Base-by-base conservation (phyloP, 2,329 filamentous ascomycete species). In the Pseudocercospora macadamiae region DNA sequence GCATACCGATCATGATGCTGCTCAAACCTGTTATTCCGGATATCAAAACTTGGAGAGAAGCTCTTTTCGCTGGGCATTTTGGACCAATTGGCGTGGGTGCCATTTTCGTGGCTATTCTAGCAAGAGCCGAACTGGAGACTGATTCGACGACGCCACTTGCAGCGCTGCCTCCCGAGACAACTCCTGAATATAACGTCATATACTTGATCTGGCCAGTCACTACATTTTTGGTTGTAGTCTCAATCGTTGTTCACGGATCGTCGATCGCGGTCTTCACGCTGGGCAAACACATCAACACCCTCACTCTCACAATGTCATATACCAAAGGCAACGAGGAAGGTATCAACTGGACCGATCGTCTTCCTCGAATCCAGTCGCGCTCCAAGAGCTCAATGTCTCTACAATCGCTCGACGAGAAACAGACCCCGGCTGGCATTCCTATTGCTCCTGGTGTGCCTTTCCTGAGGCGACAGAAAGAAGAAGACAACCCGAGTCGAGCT, bases 191-290 rank as follows among this genome's bases (percentile, higher is more conserved):
- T 64, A 83, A 86, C 28, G 81, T 97, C 28, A 87, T 97, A 52
- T 84, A 90, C 55, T 78, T 96, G 25, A 96, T 99, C 48, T 99
- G 95, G 95, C 95, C 95, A 0, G 93, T 99, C 59, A 91, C 90
- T 0, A 91, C 91, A 0, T 99, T 99, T 75, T 80, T 99, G 70
- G 93, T 99, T 61, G 90, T 99, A 54, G 84, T 90, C 3, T 99
- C 95, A 10, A 99, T 99, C 68, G 77, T 97, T 34, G 91, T 99
- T 1, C 95, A 99, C 70, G 95, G 95, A 19, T 97, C 95, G n/a
- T 97, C 95, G 0, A 89, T 99, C 67, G 95, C 95, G 4, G 95
- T 99, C 7, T 99, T 99, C 70, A 97, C 95, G 0, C 85, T 99
- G 1, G 95, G 95, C 68, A 99, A 97, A 76, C 93, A 90, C 61